Percentiles rank a stretch among this genome's conserved stretches.
Conservation (phyloP, 371 early-diverging fungal genomes). For the Blyttiomyces sp. region DNA sequence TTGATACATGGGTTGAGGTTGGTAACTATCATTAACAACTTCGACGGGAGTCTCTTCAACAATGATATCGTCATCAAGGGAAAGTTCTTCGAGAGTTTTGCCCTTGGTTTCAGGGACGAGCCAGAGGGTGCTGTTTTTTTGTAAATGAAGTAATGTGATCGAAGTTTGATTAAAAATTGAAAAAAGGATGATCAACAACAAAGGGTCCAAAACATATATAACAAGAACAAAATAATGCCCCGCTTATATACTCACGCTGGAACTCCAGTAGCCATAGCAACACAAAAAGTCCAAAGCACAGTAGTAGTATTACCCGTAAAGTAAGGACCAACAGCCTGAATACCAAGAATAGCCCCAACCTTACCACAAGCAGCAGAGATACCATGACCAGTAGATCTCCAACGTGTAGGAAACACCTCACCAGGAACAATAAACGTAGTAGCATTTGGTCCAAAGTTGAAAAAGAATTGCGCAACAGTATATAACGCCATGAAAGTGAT, state of each 20-base stretch:
- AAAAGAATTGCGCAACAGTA: conserved; percentile 79
- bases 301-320: conserved; percentile 7
- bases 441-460: conserved; percentile 89
- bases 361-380: conserved; percentile 87
- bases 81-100: conserved; percentile 63
- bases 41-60: neutral
- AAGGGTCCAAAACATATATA: too few species aligned
- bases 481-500: conserved; percentile 66
- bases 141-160: too few species aligned
- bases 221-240: too few species aligned
- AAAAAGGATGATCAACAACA: too few species aligned
- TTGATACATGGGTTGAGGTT: neutral
- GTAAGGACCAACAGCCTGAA: conserved; percentile 31
- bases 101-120: conserved; percentile 74
- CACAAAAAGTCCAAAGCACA: conserved; percentile 22
- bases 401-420: conserved; percentile 84
- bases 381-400: conserved; percentile 82
- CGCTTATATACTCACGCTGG: too few species aligned
- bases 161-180: too few species aligned
- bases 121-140: conserved; percentile 55
- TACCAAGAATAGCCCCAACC: conserved; percentile 68
- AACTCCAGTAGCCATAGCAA: conserved; percentile 29
- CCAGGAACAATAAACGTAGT: conserved; percentile 86
- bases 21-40: neutral
- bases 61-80: conserved; percentile 3